Evolutionary conservation across 306 rosid species (phyloP), one percentile per base, ranked within the genome.

Genomic region (Betula pendula): DNA sequence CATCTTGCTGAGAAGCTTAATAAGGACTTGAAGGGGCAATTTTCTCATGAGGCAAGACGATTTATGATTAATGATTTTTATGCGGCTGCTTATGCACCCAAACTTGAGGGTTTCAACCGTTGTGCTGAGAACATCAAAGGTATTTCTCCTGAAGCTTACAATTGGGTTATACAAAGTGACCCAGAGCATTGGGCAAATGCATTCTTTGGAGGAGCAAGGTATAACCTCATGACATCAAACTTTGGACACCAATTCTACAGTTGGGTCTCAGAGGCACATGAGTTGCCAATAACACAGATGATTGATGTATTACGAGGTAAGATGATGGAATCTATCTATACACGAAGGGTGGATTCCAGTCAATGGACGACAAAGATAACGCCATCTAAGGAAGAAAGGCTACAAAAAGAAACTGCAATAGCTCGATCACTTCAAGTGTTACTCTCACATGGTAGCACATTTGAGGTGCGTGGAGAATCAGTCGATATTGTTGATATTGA

Each of bases 1-100:
- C 96, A 88, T 84, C 96, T 95, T 68, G 93, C 96, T 33, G 97
- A 95, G 69, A 90, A 89, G 80, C 90, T 95, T 42, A 90, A 92
- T 90, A 88, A 75, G 87, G 99, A 95, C 83, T 82, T 95, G 88
- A 95, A 91, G 90, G 97, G 96, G 29, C 97, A 95, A 72, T 91
- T 92, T 75, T 92, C 99, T 77, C 99, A 95, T 4, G 99, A 95
- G 80, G 99, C 99, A 62, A 92, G 99, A 76, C 90, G 97, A 27
- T 95, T 95, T 84, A 85, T 95, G 96, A 77, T 95, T 68, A 88
- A 91, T 82, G 99, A 95, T 77, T 86, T 92, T 65, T 87, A 95
- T 81, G 81, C 96, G 15, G 97, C 98, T 70, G 99, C 98, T 55
- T 84, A 88, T 70, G 91, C 98, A 11, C 82, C 94, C 76, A 92